Conservation (phyloP, 2,329 filamentous ascomycete species). For the Helotiales sp. region DNA sequence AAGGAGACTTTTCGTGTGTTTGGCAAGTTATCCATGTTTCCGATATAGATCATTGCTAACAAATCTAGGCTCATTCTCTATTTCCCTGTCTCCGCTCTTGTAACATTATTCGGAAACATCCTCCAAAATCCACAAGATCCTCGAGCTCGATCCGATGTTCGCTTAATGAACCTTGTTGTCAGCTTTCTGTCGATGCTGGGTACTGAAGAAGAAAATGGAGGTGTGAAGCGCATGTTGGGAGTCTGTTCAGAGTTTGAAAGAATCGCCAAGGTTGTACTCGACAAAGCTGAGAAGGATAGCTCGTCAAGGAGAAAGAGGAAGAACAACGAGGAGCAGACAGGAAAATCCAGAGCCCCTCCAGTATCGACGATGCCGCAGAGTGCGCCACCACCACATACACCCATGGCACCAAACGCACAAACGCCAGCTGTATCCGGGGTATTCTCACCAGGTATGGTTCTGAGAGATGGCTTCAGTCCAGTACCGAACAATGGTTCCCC, state of each 20-base stretch:
- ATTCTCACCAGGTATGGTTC: slow-evolving; percentile 37
- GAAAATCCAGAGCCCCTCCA: slow-evolving; percentile 32
- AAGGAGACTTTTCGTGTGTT: slow-evolving; percentile 92
- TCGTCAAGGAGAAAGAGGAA: slow-evolving; percentile 78
- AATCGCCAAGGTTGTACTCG: slow-evolving; percentile 87
- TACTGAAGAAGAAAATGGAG: slow-evolving; percentile 87
- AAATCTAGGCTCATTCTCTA: slow-evolving; percentile 80
- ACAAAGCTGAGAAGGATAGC: slow-evolving; percentile 85
- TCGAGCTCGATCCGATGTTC: slow-evolving; percentile 84
- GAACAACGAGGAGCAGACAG: slow-evolving; percentile 56
- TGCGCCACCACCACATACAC: slow-evolving; percentile 31
- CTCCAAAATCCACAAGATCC: slow-evolving; percentile 92
- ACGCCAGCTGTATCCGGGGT: slow-evolving; percentile 36
- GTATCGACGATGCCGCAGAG: slow-evolving; percentile 9
- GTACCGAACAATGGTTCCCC: slow-evolving; percentile 34
- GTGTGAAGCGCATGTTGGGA: slow-evolving; percentile 90
- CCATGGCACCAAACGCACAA: slow-evolving; percentile 33
- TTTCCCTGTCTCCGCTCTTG: slow-evolving; percentile 92
- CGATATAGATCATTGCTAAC: slow-evolving; percentile 38
- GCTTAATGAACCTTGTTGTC: slow-evolving; percentile 90
- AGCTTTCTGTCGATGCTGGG: slow-evolving; percentile 88
- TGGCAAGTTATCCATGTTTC: slow-evolving; percentile 65
- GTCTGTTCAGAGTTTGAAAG: slow-evolving; percentile 97
- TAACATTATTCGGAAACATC: slow-evolving; percentile 95
- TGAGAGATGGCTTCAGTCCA: slow-evolving; percentile 40